Base-by-base conservation (phyloP, 2,329 filamentous ascomycete species). In the Tolypocladium capitatum region DNA sequence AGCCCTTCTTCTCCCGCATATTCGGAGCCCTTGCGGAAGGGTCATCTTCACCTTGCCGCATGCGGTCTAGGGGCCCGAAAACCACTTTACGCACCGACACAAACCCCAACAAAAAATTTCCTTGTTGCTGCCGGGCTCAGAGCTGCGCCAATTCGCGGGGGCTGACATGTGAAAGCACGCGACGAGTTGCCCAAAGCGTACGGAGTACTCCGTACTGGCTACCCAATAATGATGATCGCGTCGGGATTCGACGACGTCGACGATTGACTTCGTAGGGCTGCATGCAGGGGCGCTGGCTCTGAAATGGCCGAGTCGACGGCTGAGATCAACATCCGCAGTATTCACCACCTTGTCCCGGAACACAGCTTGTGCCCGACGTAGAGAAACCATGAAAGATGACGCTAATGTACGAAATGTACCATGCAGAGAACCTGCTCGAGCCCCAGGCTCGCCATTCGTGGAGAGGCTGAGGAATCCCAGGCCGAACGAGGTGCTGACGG, bases 381-480 rank as follows among this genome's bases (percentile, higher is more conserved):
- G 13, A 83, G 61, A 4, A 4, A 76, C 70, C 3, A 74, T 57
- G 55, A 84, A 86, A 3, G 27, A 84, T 76, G 49, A 85, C 57
- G 52, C 78, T 82, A 54, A 84, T 60, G 55, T 85, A 86, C 13
- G 74, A 70, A 54, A 84, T 60, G 55, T 85, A 86, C 13, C 74
- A 70, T 3, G 77, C 72, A 52, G 85, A 83, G 56, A 86, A 86
- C 41, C 72, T 66, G 46, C 69, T 69, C 6, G 73, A 74, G 56
- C 66, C 69, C 76, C 82, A 86, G 8, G 71, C 4, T 69, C 71
- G 41, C 79, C 81, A 49, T 65, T 68, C 40, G 68, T 63, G 10
- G 76, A 79, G 14, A 85, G 68, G 63, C 85, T 84, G 49, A 87
- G 70, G 65, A 84, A 87, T 16, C 73, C 78, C 11, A 88, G 70